Conservation (phyloP, 2,329 filamentous ascomycete genomes). For the Kalmusia sp. region DNA sequence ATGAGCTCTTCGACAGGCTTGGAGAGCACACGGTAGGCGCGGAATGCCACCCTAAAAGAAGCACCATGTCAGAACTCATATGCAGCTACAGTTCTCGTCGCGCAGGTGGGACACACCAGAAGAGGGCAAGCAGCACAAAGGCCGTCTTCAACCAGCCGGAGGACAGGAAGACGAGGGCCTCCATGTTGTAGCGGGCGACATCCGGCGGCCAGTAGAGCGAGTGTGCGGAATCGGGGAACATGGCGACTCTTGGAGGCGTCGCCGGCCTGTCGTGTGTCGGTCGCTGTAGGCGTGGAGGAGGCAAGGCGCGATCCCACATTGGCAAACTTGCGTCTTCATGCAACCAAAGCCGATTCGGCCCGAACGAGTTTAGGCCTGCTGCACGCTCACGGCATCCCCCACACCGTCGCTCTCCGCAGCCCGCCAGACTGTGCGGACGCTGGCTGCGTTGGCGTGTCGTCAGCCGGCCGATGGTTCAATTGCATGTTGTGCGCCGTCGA, state of each 20-base stretch:
- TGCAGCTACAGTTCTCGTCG: background rate
- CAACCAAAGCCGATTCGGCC: conserved; percentile 19
- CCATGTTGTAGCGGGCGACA: conserved; percentile 45
- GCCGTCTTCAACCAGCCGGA: conserved; percentile 45
- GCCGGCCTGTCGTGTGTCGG: conserved; percentile 12
- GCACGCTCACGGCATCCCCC: background rate
- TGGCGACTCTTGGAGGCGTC: conserved; percentile 23
- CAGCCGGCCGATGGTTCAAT: background rate
- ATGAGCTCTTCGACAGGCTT: conserved; percentile 93
- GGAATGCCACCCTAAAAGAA: conserved; percentile 76
- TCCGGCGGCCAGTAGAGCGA: conserved; percentile 43
- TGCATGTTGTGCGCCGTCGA: background rate
- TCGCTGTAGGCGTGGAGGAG: background rate
- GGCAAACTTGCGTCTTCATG: background rate
- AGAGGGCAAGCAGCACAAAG: conserved; percentile 42
- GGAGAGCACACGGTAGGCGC: conserved; percentile 86
- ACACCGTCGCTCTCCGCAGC: background rate
- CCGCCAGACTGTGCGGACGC: background rate
- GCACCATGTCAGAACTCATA: background rate
- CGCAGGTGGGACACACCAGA: conserved; percentile 34
- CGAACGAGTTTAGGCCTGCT: conserved; percentile 8
- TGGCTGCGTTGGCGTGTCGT: too few relatives aligned
- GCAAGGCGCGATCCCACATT: background rate
- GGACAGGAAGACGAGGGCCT: conserved; percentile 41
- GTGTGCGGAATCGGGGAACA: conserved; percentile 41